A percentile compares a stretch with the other conserved stretches of the same genome.
phyloP scores from a whole-genome alignment of 768 basidiomycete species.

The Phaeotremella skinneri region DNA sequence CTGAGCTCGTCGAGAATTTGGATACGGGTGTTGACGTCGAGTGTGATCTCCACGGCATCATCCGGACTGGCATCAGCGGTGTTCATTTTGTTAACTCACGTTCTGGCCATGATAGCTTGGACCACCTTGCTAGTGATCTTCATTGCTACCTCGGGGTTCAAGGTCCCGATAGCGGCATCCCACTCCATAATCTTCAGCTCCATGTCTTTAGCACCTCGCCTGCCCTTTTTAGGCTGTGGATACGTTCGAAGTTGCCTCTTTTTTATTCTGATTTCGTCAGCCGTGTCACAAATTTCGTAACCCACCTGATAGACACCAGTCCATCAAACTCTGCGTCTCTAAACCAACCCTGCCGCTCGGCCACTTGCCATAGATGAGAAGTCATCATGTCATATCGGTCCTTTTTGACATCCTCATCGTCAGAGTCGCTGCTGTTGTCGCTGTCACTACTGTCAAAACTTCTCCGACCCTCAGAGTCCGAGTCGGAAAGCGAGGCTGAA shows the following conservation, averaged over 20 bases:
- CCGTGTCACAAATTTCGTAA: background rate
- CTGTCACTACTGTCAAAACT: slow-evolving; percentile 15
- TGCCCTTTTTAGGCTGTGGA: slow-evolving; percentile 29
- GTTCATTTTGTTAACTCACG: slow-evolving; percentile 27
- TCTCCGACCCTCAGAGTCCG: slow-evolving; percentile 12
- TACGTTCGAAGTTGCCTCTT: slow-evolving; percentile 34
- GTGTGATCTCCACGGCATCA: slow-evolving; percentile 36
- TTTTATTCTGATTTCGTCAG: slow-evolving; percentile 24
- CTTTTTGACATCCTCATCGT: slow-evolving; percentile 22
- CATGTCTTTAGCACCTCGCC: slow-evolving; percentile 31
- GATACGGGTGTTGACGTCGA: slow-evolving; percentile 77
- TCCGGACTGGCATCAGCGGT: background rate
- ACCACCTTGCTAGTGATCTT: slow-evolving; percentile 47
- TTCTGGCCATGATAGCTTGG: slow-evolving; percentile 46
- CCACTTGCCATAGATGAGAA: slow-evolving; percentile 44
- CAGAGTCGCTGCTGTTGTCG: slow-evolving; percentile 24
- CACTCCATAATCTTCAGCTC: slow-evolving; percentile 38
- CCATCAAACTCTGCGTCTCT: slow-evolving; percentile 45
- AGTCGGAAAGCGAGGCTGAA: slow-evolving; percentile 10
- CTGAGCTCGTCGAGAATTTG: slow-evolving; percentile 78
- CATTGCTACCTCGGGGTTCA: slow-evolving; percentile 48
- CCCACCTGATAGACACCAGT: background rate
- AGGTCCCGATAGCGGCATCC: slow-evolving; percentile 46
- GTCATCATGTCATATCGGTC: slow-evolving; percentile 48
- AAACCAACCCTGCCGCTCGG: slow-evolving; percentile 46